Conservation (phyloP, 2,329 filamentous ascomycete genomes). For the Hypoxylon sp. region DNA sequence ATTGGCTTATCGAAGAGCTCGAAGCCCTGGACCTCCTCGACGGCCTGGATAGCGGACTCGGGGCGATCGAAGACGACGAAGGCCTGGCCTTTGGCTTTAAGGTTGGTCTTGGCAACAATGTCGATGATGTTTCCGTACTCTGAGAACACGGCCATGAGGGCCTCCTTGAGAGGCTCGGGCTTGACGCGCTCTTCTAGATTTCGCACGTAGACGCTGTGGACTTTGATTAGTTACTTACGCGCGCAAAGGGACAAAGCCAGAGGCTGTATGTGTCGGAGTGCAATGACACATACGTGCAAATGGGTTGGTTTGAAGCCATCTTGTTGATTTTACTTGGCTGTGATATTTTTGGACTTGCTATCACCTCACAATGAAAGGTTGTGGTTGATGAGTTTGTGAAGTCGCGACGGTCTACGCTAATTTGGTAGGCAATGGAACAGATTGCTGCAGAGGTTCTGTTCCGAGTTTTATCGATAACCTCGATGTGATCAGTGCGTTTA, state of each 20-base stretch:
- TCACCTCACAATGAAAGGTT: conserved; percentile 11
- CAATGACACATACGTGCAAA: conserved; percentile 82
- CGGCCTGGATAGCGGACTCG: conserved; percentile 84
- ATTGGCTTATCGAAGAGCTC: conserved; percentile 94
- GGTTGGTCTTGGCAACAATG: conserved; percentile 87
- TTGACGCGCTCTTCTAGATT: conserved; percentile 96
- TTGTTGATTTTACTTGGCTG: conserved; percentile 27
- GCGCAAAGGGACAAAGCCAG: conserved; percentile 38
- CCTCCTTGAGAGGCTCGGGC: conserved; percentile 79
- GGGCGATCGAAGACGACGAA: conserved; percentile 90
- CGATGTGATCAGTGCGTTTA: neutral
- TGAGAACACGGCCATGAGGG: conserved; percentile 83
- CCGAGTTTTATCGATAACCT: conserved; percentile 26
- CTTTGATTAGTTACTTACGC: conserved; percentile 43
- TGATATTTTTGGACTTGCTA: conserved; percentile 4
- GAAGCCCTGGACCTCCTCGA: conserved; percentile 93
- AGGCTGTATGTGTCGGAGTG: conserved; percentile 72
- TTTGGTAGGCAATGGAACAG: neutral
- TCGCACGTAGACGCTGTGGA: conserved; percentile 74
- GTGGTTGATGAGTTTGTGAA: conserved; percentile 12
- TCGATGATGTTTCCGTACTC: conserved; percentile 91
- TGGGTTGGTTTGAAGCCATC: conserved; percentile 61
- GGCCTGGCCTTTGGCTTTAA: conserved; percentile 94
- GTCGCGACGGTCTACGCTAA: conserved; percentile 5
- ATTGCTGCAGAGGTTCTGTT: neutral